phyloP scores from a whole-genome alignment of 2,329 filamentous ascomycete species.

The Conoideocrella luteorostrata region DNA sequence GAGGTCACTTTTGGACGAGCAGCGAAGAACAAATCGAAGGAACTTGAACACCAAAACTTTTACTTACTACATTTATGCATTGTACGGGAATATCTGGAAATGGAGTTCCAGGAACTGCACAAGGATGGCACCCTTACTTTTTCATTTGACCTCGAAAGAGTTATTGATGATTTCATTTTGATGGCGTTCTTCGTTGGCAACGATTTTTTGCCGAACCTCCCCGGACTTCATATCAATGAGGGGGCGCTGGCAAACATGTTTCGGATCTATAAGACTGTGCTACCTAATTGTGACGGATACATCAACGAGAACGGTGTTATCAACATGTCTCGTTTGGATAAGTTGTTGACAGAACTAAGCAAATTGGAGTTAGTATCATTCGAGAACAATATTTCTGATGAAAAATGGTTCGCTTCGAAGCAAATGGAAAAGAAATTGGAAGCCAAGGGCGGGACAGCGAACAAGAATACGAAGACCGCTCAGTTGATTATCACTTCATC shows the following conservation, averaged over 20 bases:
- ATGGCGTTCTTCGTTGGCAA: slow-evolving; percentile 99
- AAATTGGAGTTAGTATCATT: slow-evolving; percentile 91
- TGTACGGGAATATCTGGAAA: slow-evolving; percentile 90
- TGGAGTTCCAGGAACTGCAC: slow-evolving; percentile 93
- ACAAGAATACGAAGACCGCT: slow-evolving; percentile 45
- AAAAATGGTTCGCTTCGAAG: slow-evolving; percentile 88
- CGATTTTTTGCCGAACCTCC: slow-evolving; percentile 95
- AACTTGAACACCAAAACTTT: slow-evolving; percentile 98
- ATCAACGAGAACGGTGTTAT: slow-evolving; percentile 95
- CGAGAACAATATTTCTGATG: slow-evolving; percentile 80
- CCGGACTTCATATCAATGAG: slow-evolving; percentile 96
- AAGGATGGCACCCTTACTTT: slow-evolving; percentile 65
- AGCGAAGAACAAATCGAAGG: slow-evolving; percentile 83
- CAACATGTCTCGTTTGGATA: slow-evolving; percentile 71
- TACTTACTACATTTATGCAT: slow-evolving; percentile 96
- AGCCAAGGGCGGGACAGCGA: slow-evolving; percentile 52
- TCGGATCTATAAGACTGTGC: slow-evolving; percentile 83
- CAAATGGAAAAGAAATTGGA: slow-evolving; percentile 57
- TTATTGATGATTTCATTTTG: slow-evolving; percentile 98
- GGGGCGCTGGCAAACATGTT: slow-evolving; percentile 97
- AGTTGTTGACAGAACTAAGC: slow-evolving; percentile 75
- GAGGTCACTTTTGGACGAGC: slow-evolving; percentile 95
- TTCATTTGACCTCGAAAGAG: slow-evolving; percentile 84
- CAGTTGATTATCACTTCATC: slow-evolving; percentile 68
- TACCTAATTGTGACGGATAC: slow-evolving; percentile 85